A percentile compares a stretch with the other conserved stretches of the same genome.
Evolutionary conservation across 148 eudicot genomes (phyloP).

Genomic region (Heliosperma pusillum): DNA sequence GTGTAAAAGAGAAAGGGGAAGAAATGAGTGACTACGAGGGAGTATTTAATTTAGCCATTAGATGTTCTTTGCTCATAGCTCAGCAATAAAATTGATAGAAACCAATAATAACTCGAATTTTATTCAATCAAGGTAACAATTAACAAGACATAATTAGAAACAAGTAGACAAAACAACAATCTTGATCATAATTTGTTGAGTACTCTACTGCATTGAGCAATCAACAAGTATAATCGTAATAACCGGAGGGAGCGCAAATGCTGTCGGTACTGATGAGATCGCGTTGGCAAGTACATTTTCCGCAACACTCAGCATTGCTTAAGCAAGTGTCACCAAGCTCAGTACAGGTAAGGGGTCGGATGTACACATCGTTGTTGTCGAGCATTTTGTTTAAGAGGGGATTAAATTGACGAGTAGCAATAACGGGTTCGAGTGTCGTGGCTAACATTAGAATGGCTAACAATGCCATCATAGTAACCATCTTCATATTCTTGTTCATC

Average conservation of each 20-base stretch:
- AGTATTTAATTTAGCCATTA: no score
- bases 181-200: no score
- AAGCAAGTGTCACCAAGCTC: neutral
- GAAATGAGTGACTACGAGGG: no score
- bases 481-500: slow-evolving; percentile 1
- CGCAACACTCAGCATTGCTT: neutral
- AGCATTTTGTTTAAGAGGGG: neutral
- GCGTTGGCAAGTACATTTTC: neutral
- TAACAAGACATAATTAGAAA: neutral
- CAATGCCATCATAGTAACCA: neutral
- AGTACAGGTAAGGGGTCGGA: neutral
- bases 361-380: no score
- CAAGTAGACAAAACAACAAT: neutral
- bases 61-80: no score
- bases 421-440: neutral
- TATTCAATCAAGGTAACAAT: neutral
- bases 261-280: neutral
- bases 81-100: neutral
- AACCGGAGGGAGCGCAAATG: slow-evolving; percentile 1
- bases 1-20: no score
- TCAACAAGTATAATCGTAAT: neutral
- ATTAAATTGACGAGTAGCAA: neutral
- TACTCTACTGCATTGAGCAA: neutral
- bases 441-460: neutral
- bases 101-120: neutral